Percentiles rank a stretch among this genome's conserved stretches.
These are phyloP conservation scores for Zygosaccharomyces pseudorouxii DNA, from an alignment of 805 yeast species.

Conservation along the genomic window DNA sequence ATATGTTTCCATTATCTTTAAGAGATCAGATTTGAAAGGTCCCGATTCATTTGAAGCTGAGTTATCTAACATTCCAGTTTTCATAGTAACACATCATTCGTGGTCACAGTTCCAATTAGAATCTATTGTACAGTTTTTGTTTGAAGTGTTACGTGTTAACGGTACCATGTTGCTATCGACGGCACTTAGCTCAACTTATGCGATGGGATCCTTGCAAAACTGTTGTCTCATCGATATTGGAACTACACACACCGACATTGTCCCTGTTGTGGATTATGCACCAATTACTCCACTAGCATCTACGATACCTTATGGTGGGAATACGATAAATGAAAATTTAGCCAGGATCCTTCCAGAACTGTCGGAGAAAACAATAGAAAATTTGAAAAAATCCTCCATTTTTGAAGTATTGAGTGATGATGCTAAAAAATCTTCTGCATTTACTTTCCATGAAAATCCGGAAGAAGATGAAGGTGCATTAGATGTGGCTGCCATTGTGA, in stretches of 20 bases:
- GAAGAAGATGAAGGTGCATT: slow-evolving; percentile 65
- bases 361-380: slow-evolving; percentile 56
- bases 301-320: slow-evolving; percentile 57
- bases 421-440: slow-evolving; percentile 56
- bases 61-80: slow-evolving; percentile 55
- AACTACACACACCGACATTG: slow-evolving; percentile 63
- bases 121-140: slow-evolving; percentile 62
- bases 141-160: slow-evolving; percentile 67
- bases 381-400: slow-evolving; percentile 66
- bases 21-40: slow-evolving; percentile 21
- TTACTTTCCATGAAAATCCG: slow-evolving; percentile 47
- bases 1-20: slow-evolving; percentile 42
- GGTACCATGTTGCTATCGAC: slow-evolving; percentile 68
- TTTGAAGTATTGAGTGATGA: slow-evolving; percentile 76
- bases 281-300: slow-evolving; percentile 51
- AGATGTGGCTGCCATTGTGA: slow-evolving; percentile 85
- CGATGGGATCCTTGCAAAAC: slow-evolving; percentile 61
- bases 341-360: slow-evolving; percentile 54
- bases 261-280: slow-evolving; percentile 74
- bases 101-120: slow-evolving; percentile 74
- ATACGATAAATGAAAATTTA: slow-evolving; percentile 53
- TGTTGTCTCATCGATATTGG: slow-evolving; percentile 82
- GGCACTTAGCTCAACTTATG: slow-evolving; percentile 66
- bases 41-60: slow-evolving; percentile 30
- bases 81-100: slow-evolving; percentile 57